These are phyloP conservation scores for Sideroxylon spinosum DNA, from an alignment of 179 eudicot genomes.

Conservation along the genomic window DNA sequence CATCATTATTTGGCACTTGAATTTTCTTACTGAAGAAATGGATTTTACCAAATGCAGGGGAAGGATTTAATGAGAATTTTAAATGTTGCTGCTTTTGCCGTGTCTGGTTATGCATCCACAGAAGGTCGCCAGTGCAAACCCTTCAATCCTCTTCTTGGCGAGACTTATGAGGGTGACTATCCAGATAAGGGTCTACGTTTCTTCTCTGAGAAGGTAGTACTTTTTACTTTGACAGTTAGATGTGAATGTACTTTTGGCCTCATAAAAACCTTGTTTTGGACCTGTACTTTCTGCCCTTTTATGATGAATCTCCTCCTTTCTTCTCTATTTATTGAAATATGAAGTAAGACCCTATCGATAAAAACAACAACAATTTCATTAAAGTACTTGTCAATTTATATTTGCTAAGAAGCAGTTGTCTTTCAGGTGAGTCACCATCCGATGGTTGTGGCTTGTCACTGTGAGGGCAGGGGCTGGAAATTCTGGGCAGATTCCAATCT, in stretches of 20 bases:
- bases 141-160: conserved; percentile 96
- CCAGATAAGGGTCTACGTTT: conserved; percentile 96
- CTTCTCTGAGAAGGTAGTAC: conserved; percentile 87
- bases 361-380: background rate
- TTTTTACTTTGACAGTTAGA: background rate
- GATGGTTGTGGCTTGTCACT: conserved; percentile 95
- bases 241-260: background rate
- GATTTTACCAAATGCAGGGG: conserved; percentile 49
- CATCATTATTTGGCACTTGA: background rate
- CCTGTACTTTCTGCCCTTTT: background rate
- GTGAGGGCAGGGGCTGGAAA: conserved; percentile 95
- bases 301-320: background rate
- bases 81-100: conserved; percentile 94
- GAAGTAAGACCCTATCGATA: background rate
- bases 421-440: conserved; percentile 95
- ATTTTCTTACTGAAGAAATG: conserved; percentile 10
- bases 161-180: conserved; percentile 96
- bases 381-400: background rate
- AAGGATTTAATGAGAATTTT: conserved; percentile 90
- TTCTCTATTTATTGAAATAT: background rate
- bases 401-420: conserved; percentile 11
- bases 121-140: conserved; percentile 99
- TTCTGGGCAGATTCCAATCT: conserved; percentile 99
- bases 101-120: conserved; percentile 95
- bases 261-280: background rate